Percentiles rank a stretch among this genome's conserved stretches.
phyloP scores from a whole-genome alignment of 345 rosid species.

The Salix purpurea region DNA sequence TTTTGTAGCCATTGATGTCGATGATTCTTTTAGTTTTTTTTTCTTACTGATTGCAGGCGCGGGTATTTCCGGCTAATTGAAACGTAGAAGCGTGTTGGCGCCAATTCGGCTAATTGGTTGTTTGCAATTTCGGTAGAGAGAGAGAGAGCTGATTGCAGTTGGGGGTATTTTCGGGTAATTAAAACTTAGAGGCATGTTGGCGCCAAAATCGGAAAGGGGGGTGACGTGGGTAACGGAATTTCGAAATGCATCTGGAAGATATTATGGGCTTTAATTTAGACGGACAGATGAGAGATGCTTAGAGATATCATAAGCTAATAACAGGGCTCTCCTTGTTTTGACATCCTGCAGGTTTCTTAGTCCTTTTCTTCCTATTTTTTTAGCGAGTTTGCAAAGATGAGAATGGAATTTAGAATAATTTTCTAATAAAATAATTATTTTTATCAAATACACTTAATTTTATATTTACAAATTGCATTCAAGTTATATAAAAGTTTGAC shows the following conservation, averaged over 20 bases:
- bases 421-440: too few relatives aligned
- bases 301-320: too few relatives aligned
- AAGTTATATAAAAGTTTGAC: too few relatives aligned
- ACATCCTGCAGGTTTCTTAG: background rate
- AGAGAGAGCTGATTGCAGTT: background rate
- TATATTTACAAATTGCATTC: too few relatives aligned
- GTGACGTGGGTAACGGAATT: background rate
- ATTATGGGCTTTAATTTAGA: background rate
- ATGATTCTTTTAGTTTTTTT: background rate
- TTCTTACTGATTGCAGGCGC: too few relatives aligned
- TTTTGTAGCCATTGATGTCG: background rate
- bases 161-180: background rate
- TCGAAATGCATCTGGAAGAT: background rate
- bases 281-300: background rate
- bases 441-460: too few relatives aligned
- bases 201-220: background rate
- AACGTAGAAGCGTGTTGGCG: background rate
- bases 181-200: background rate
- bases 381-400: too few relatives aligned
- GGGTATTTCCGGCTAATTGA: background rate
- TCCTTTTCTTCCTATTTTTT: background rate
- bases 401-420: too few relatives aligned
- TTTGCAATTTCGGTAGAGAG: too few relatives aligned
- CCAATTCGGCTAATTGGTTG: background rate
- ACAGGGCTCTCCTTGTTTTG: background rate